Evolutionary conservation across 805 yeast genomes (phyloP).

Genomic region (Isabelozyma pseudorhagii): DNA sequence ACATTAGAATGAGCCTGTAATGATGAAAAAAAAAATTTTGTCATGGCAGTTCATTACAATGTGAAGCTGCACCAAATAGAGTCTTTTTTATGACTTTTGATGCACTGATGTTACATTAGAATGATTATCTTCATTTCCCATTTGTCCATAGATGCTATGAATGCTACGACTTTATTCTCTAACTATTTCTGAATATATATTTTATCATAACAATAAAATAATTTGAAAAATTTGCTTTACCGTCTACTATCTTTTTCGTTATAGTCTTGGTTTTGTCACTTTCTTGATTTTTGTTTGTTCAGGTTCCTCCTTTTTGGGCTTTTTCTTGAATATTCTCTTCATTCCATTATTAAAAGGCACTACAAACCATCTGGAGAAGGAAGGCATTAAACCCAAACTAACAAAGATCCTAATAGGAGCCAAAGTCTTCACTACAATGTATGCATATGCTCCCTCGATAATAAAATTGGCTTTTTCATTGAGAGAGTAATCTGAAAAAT

Average conservation of each 20-base stretch:
- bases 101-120: background rate
- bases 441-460: conserved; percentile 74
- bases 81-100: too few relatives aligned
- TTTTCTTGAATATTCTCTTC: conserved; percentile 4
- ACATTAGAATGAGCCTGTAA: conserved; percentile 24
- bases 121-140: background rate
- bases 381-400: conserved; percentile 54
- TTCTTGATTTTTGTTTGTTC: conserved; percentile 14
- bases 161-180: background rate
- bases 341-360: conserved; percentile 41
- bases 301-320: conserved; percentile 1
- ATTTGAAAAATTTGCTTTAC: too few relatives aligned
- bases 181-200: background rate
- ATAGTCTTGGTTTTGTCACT: conserved; percentile 35
- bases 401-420: conserved; percentile 53
- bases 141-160: background rate
- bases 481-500: conserved; percentile 31
- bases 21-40: background rate
- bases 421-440: conserved; percentile 60
- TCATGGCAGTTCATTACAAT: background rate
- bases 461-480: conserved; percentile 54
- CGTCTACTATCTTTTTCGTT: background rate
- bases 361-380: conserved; percentile 50
- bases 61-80: too few relatives aligned
- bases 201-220: background rate